phyloP scores from a whole-genome alignment of 257 asterid species.

The Cynanchum wilfordii region DNA sequence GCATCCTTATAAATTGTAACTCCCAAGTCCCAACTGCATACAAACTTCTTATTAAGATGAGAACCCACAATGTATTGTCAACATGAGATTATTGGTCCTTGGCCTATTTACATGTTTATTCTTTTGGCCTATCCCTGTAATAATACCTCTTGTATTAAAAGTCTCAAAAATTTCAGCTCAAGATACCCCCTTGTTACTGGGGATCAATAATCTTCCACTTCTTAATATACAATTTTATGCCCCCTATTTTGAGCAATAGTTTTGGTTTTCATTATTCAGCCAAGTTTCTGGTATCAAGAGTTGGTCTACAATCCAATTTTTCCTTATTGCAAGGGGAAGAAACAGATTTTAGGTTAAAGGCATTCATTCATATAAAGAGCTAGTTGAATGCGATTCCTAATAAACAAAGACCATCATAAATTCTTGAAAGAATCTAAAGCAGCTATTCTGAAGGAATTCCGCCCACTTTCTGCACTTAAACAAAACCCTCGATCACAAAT shows the following conservation, averaged over 20 bases:
- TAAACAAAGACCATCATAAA: background rate
- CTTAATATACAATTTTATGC: background rate
- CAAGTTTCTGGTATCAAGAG: background rate
- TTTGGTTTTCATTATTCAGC: background rate
- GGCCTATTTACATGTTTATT: background rate
- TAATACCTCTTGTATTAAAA: slow-evolving; percentile 1
- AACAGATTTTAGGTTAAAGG: background rate
- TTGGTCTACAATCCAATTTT: background rate
- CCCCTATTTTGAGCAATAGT: background rate
- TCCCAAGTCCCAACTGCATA: slow-evolving; percentile 38
- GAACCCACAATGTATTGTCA: slow-evolving; percentile 33
- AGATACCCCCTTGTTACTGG: background rate
- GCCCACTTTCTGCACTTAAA: too few relatives aligned
- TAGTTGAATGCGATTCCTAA: background rate
- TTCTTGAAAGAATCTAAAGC: background rate
- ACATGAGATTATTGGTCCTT: background rate
- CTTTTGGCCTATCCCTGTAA: slow-evolving; percentile 3
- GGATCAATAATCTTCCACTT: slow-evolving; percentile 1
- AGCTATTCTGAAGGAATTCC: background rate
- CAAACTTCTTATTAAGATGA: slow-evolving; percentile 31
- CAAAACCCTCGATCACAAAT: too few relatives aligned
- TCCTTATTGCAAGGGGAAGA: background rate
- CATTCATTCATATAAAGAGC: background rate
- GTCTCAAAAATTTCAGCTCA: background rate
- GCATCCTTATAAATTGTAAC: slow-evolving; percentile 24